Base-by-base conservation (phyloP, 129 eudicot species). In the Scalesia atractyloides region DNA sequence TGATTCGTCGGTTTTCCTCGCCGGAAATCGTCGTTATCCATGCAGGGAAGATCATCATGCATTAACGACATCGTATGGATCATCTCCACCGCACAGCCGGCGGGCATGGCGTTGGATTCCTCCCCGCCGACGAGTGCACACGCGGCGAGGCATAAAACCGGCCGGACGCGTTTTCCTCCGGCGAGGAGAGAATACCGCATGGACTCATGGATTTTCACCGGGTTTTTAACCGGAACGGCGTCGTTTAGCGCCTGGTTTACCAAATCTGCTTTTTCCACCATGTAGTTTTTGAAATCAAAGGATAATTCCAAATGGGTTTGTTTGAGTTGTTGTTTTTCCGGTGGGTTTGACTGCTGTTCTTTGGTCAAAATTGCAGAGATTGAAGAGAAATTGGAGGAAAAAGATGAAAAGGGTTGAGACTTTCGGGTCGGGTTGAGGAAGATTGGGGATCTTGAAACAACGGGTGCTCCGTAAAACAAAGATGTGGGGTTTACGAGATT, bases 171-270 rank as follows among this genome's bases (percentile, higher is more conserved):
- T 74, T 87, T 87, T 5, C 93, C 89, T 16, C 89, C 93, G 51
- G 93, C 87, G 56, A 87, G 87, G 19, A 87, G 85, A 0, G 93
- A 82, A 62, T 87, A 87, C 11, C 93, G 81, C 93, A 87, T 84
- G 2, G 93, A 84, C 39, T 87, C 89, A 22, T 87, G 93, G 63
- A 87, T 74, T n/a, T 77, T 82, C 0, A 33, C 0, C 5, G 93
- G 93, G 2, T 82, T 65, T 22, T 30, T 75, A 7, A 84, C 37
- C 1, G 77, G 51, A 30, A 87, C 73, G 30, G 87, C 85, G 20
- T 16, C 77, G 63, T 82, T 77, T 5, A 87, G 70, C 36, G 93
- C 93, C 9, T 69, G 62, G 62, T 87, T 84, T 5, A 87, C 89
- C 36, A 69, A 70, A 71, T 37, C 60, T 0, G 87, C 89, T 16